Base-by-base conservation (phyloP, 345 rosid genomes). In the Crucihimalaya himalaica region DNA sequence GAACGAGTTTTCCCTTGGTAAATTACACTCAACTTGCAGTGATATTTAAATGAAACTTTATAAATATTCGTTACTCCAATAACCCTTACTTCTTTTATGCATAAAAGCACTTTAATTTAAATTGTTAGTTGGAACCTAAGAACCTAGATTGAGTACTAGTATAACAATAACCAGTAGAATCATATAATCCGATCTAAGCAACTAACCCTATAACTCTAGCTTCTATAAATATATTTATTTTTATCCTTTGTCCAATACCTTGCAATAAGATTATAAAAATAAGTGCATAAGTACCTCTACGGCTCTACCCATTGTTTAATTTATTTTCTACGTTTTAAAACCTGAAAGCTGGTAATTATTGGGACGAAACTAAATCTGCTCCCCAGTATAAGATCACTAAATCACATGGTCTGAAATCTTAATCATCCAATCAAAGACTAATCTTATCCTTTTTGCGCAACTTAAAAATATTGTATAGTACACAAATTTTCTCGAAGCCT, bases 341-440 rank as follows among this genome's bases (percentile, higher is more conserved):
- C 55, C 62, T 51, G 70, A 69, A 54, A 69, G 61, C 45, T 3
- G 53, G 65, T 63, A 29, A 71, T 65, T 16, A 77, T 70, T 70
- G 52, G 67, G 39, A 71, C 32, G 19, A 77, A 70, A 57, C 71
- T 57, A 63, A 70, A 77, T 77, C 61, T 77, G 76, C 28, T 70
- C 65, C 76, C 76, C 56, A 71, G 27, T 21, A 6, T 45, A 71
- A 57, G 76, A 71, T 77, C 76, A 77, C 61, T 63, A 20, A 18
- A 57, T 29, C 80, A 77, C 76, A 70, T 77, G 76, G 67, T 77
- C 68, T 48, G 34, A 77, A 71, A 70, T 64, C 67, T 70, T 57
- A 71, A 71, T 50, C 54, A 58, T 7, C 80, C 67, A 71, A 77
- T 70, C 35, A 71, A 70, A 39, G 35, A 10, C 39, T 63, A 62